Evolutionary conservation across 768 basidiomycete genomes (phyloP), one percentile per base, ranked within the genome.

Genomic region (Termitomyces sp.): DNA sequence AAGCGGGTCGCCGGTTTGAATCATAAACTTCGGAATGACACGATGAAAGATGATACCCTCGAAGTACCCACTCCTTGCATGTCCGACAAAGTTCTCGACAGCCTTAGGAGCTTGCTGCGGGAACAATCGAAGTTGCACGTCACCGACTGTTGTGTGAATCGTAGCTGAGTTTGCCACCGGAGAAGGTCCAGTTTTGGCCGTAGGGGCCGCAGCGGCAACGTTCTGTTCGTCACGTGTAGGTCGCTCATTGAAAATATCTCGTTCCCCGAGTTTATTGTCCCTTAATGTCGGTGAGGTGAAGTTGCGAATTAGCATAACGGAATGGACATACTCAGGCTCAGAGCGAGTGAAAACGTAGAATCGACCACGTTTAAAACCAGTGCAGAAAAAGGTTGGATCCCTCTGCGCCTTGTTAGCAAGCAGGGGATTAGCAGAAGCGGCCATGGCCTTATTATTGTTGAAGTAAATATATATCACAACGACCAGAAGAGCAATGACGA

Each of bases 1-100:
- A n/a, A 95, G 75, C 3, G 95, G 95, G 67, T 96, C 94, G 35
- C 94, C 94, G 4, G 94, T 96, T 78, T 97, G 95, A 57, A 97
- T 90, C 95, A 96, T 96, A 69, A 99, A 99, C 75, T 99, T 98
- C 61, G 93, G 84, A 70, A 99, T 99, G 63, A 98, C 92, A 59
- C 97, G 90, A 71, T 99, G 97, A 79, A 98, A 98, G 67, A 98
- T 84, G 59, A 97, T 79, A 13, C 89, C 87, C 70, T 99, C 96
- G 68, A 89, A 98, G 75, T 89, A 98, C 2, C 92, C 87, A 64
- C 87, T 91, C 65, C 91, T 80, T 16, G 92, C 84, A 66, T 95
- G 93, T 1, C 93, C 94, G 26, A 95, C 90, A 73, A 99, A 98
- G 77, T 98, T 99, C 75, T 99, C 97, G 41, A 99, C 96, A 0